Conservation (phyloP, 345 rosid species). For the Lepidium sativum region DNA sequence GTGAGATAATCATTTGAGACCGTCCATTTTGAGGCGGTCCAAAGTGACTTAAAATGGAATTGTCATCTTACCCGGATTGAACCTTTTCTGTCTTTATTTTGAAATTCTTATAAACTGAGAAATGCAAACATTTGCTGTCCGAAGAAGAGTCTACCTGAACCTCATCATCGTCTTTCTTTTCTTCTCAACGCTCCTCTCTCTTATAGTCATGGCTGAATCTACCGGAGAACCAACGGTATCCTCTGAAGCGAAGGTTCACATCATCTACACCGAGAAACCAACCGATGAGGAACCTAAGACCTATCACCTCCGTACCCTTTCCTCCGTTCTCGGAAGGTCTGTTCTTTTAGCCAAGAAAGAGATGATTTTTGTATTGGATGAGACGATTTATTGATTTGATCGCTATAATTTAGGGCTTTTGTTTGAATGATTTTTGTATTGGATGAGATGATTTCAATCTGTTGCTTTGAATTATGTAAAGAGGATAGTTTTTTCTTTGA, state of each 20-base stretch:
- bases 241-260: constrained; percentile 50
- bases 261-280: constrained; percentile 73
- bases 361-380: background rate
- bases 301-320: constrained; percentile 62
- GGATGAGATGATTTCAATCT: background rate
- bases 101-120: constrained; percentile 2
- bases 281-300: constrained; percentile 52
- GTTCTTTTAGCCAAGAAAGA: background rate
- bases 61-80: no score
- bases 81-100: no score
- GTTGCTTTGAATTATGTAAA: background rate
- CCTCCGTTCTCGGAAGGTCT: constrained; percentile 74
- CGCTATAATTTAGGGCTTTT: background rate
- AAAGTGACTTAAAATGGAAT: background rate
- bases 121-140: constrained; percentile 3
- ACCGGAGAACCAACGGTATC: constrained; percentile 10
- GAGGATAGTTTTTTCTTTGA: background rate
- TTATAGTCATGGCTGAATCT: constrained; percentile 40
- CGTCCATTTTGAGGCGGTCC: constrained; percentile 6
- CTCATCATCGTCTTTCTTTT: background rate
- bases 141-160: background rate
- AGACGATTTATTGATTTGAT: background rate
- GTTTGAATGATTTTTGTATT: no score
- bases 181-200: background rate
- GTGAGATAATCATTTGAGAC: background rate